Base-by-base conservation (phyloP, 495 filamentous ascomycete species). In the Penicillium fimorum region DNA sequence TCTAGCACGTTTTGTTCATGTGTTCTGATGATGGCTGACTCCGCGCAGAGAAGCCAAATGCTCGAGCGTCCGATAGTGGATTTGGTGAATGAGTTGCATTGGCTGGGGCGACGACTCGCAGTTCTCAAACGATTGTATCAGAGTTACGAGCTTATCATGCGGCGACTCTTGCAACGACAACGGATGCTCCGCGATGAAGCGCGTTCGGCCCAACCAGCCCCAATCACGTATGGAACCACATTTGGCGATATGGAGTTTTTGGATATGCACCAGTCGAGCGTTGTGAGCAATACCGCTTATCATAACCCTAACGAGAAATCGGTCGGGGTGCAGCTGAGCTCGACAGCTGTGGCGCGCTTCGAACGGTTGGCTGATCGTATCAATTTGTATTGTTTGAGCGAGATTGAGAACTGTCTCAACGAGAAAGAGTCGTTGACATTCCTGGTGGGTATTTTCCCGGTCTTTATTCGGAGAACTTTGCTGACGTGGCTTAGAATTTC, bases 371-470 rank as follows among this genome's bases (percentile, higher is more conserved):
- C 82, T 20, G 88, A 95, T 66, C 83, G 87, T 1, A 86, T 94
- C 56, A 82, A 87, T 53, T 76, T 91, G 40, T 89, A 93, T 48
- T 91, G 90, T 49, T 66, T 96, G 64, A 89, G 84, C 53, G 88
- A 92, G 64, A 89, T 93, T 41, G 82, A 91, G 46, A 86, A 89
- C 57, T 91, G 87, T 64, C 70, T 93, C 32, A 81, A 79, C 32
- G 91, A 93, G 68, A 93, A 92, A 64, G 86, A 88, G 24, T 83
- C 85, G 7, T 74, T 96, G 41, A 87, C 90, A 17, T 85, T 84
- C 49, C 79, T 92, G 71, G 82, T 86, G 60, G 49, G 74, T 53
- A 41, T 18, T 42, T 13, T 0, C n/a, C 15, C n/a, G 25, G 45
- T 20, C 20, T 40, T 32, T 38, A 20, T 17, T 18, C 37, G 5